Base-by-base conservation (phyloP, 805 yeast species). In the Candida endomychidarum region DNA sequence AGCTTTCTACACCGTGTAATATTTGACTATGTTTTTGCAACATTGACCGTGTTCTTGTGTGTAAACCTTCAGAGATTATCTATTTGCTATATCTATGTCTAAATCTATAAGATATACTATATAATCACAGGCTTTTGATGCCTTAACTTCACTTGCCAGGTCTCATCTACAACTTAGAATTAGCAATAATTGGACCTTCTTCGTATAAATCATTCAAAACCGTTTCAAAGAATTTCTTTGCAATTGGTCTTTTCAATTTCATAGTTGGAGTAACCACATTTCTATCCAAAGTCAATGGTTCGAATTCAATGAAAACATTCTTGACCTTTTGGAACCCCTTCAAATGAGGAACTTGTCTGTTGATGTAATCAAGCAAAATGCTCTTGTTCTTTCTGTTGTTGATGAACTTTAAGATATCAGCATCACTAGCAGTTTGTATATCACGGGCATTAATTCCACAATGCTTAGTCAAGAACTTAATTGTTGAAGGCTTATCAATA, bases 181-280 rank as follows among this genome's bases (percentile, higher is more conserved):
- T 16, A 11, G 16, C 5, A 5, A 34, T 25, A 34, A 65, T 45
- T 4, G 63, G 57, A 5, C 69, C 70, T 51, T 67, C 72, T 5
- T 52, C 60, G 45, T 69, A 69, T 57, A 69, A 60, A 2, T 34
- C 37, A 10, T 53, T 53, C 32, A 67, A 54, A 16, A 47, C 45
- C 9, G 50, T 48, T 24, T 42, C 49, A 41, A 66, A 64, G 46
- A 41, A 56, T 41, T 58, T 58, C 25, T 50, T 40, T 28, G 67
- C 67, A 25, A 61, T 36, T n/a, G 70, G 69, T 46, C 74, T 60
- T 49, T 62, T 68, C 38, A 69, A 56, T 51, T 69, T 69, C 60
- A 67, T 52, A 1, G 74, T 69, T 20, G 73, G 73, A 1, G 74
- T 69, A 17, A 69, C 56, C 1, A 68, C 65, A 37, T 64, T 62